Base-by-base conservation (phyloP, 129 eudicot species). In the Erigeron canadensis region DNA sequence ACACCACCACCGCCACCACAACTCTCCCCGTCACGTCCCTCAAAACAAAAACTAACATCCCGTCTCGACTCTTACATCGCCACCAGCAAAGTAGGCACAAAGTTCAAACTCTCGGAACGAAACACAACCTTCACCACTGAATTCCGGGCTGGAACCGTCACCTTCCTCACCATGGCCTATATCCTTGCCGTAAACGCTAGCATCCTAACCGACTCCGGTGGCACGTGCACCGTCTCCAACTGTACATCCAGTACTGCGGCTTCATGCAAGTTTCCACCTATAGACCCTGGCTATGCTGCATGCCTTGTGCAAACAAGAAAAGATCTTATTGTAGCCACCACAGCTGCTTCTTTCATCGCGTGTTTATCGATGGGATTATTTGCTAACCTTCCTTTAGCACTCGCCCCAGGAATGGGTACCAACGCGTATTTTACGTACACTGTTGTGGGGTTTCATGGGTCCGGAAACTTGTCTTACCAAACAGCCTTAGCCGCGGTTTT, bases 131-230 rank as follows among this genome's bases (percentile, higher is more conserved):
- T 58, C 39, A 58, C 63, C 8, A 58, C 63, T 7, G 16, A 22
- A 8, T 38, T 58, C 22, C 38, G 17, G 22, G 41, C 63, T 9
- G 63, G 63, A 11, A 58, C 63, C 3, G 8, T 38, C 23, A 58
- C 63, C 15, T 58, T 58, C 40, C 63, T 58, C 12, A 58, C 41
- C 63, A 58, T 58, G 63, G 63, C 41, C 39, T 23, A 58, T 5
- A 58, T 58, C 38, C 63, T 58, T 10, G 41, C 41, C 4, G 63
- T 58, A 8, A 57, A 57, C 8, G 63, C 63, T 0, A 57, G 63
- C 38, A 57, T 22, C 11, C 63, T 57, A 10, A 10, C 63, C 6
- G 40, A 57, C 63, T 57, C 63, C 2, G 63, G 39, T 22, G 63
- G 63, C 37, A 19, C 63, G 3, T 21, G 39, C 63, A 7, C 63